Conservation (phyloP, 768 basidiomycete species). For the Kwoniella newhampshirensis region DNA sequence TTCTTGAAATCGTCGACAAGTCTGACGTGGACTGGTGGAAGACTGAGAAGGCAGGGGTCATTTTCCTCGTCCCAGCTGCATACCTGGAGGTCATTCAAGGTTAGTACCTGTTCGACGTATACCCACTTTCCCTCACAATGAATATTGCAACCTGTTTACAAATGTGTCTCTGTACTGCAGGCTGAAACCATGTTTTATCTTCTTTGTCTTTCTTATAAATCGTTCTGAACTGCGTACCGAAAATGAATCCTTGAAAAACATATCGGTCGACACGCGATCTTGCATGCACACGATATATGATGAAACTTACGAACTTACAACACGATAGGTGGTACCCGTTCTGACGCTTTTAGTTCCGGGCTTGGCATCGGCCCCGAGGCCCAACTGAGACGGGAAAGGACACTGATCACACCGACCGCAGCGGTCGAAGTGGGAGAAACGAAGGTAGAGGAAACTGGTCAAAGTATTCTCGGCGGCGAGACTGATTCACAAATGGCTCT, state of each 20-base stretch:
- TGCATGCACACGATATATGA: no score
- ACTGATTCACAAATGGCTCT: background rate
- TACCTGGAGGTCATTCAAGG: constrained; percentile 81
- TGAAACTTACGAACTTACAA: no score
- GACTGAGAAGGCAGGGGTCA: constrained; percentile 77
- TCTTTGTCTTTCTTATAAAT: constrained; percentile 55
- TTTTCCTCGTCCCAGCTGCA: constrained; percentile 87
- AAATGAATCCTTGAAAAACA: no score
- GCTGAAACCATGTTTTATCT: constrained; percentile 62
- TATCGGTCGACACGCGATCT: no score
- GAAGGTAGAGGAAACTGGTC: no score
- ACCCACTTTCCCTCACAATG: constrained; percentile 12
- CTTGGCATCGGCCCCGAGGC: no score
- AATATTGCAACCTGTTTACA: constrained; percentile 56
- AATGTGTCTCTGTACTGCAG: constrained; percentile 67
- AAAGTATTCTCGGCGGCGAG: background rate
- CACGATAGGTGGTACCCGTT: no score
- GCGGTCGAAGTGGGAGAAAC: no score
- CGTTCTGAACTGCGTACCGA: no score
- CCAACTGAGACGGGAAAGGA: no score
- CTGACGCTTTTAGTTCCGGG: no score
- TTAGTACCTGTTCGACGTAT: constrained; percentile 64
- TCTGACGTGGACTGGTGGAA: constrained; percentile 95
- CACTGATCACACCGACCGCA: no score
- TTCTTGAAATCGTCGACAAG: constrained; percentile 73